Percentiles rank a stretch among this genome's conserved stretches.
Evolutionary conservation across 257 asterid species (phyloP).

Genomic region (Solanum bulbocastanum): DNA sequence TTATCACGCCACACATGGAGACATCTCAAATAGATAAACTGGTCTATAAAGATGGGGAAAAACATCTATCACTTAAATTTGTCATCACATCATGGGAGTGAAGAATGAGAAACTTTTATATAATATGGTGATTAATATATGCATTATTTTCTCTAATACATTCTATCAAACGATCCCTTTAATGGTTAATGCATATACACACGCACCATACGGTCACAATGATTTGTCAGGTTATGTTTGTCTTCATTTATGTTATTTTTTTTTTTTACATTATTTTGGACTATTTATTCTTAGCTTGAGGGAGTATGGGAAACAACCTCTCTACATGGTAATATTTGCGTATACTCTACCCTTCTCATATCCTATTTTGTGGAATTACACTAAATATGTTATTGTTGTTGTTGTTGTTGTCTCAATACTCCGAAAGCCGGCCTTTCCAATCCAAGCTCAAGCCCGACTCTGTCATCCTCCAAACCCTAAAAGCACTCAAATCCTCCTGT

Average conservation of each 20-base stretch:
- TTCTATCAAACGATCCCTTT: neutral
- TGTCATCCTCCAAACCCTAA: slow-evolving; percentile 41
- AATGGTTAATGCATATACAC: no score
- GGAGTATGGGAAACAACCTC: no score
- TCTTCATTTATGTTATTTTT: neutral
- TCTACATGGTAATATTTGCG: no score
- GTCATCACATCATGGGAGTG: neutral
- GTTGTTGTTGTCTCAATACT: neutral
- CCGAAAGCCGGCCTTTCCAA: slow-evolving; percentile 46
- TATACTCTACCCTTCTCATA: neutral
- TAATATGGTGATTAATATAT: neutral
- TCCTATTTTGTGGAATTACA: neutral
- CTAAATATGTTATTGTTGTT: no score
- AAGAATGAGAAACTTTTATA: neutral
- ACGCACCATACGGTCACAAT: neutral
- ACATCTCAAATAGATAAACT: neutral
- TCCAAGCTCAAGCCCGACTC: slow-evolving; percentile 59
- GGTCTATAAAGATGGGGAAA: no score
- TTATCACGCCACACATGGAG: no score
- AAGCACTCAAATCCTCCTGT: slow-evolving; percentile 29
- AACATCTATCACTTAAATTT: no score
- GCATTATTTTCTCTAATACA: neutral
- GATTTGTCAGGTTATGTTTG: neutral
- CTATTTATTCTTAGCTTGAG: no score
- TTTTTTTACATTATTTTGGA: no score